Conservation (phyloP, 1,284 basidiomycete species). For the Rhodotorula mucilaginosa region DNA sequence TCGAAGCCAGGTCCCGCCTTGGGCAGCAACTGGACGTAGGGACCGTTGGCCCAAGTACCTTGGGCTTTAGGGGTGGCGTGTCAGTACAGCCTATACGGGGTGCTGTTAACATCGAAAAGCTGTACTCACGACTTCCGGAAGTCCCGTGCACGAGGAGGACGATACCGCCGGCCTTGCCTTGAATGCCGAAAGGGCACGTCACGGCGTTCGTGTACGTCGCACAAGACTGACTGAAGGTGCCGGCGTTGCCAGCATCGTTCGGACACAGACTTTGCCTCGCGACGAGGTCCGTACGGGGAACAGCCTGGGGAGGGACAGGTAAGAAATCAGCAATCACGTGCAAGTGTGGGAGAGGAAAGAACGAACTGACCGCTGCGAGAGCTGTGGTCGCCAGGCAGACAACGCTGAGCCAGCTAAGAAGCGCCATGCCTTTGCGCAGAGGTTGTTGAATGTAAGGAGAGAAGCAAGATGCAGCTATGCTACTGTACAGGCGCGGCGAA, state of each 20-base stretch:
- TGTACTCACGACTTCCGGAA: background rate
- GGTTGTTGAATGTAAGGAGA: too few species aligned
- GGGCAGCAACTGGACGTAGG: slow-evolving; percentile 40
- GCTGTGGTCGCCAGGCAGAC: background rate
- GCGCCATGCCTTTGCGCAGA: background rate
- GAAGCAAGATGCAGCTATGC: too few species aligned
- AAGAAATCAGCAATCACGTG: background rate
- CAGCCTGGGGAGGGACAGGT: background rate
- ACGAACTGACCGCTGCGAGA: background rate
- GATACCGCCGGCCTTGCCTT: slow-evolving; percentile 38
- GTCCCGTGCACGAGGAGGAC: slow-evolving; percentile 49
- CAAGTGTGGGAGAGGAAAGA: background rate
- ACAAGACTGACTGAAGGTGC: slow-evolving; percentile 13
- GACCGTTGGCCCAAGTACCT: slow-evolving; percentile 43
- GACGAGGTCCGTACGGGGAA: background rate
- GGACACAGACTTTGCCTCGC: background rate
- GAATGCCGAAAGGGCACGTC: slow-evolving; percentile 43
- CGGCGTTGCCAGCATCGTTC: slow-evolving; percentile 4
- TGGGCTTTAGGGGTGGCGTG: slow-evolving; percentile 33
- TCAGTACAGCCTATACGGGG: too few species aligned
- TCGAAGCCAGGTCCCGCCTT: slow-evolving; percentile 43
- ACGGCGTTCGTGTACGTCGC: slow-evolving; percentile 20
- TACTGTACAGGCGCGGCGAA: too few species aligned
- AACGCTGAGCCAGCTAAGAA: background rate
- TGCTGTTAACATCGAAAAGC: background rate